Base-by-base conservation (phyloP, 1,284 basidiomycete genomes). In the Pulchroboletus neoregius region DNA sequence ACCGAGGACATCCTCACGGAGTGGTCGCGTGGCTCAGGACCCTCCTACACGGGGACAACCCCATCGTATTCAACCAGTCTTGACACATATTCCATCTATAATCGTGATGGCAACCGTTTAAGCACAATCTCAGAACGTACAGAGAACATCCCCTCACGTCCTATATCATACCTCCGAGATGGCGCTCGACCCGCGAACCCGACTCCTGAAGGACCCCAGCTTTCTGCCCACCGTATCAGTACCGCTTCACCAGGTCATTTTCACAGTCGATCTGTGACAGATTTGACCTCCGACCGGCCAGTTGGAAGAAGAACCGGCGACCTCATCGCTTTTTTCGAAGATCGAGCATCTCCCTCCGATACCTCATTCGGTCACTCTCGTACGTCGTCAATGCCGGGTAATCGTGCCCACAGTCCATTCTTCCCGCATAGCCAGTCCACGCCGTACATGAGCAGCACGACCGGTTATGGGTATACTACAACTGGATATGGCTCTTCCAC, bases 261-360 rank as follows among this genome's bases (percentile, higher is more conserved):
- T 4, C 65, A 68, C 32, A 45, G 33, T 46, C 61, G 65, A 22
- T 57, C 62, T 10, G 43, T 37, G 18, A 56, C 63, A 10, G 66
- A 68, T 33, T 3, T 54, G 32, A 46, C 50, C 4, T 50, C 62
- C 51, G 67, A 66, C 16, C 58, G 68, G 6, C 69, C 76, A 16
- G 71, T 68, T 34, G 79, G 78, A 6, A 77, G 79, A 27, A 76
- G 83, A 13, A 75, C 84, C 0, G 83, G 76, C 12, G 80, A 85
- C 48, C 72, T 89, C 34, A 84, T 86, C 35, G 84, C 87, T 0
- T 79, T 83, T 34, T 90, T 88, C 50, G 87, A 90, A 56, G 75
- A 82, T 26, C 77, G 68, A 9, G 62, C 63, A 0, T 50, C 60
- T 2, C 62, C 65, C 23, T 57, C 62, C 12, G 63, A 63, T 8